Evolutionary conservation across 257 asterid species (phyloP).

Genomic region (Solanum peruvianum): DNA sequence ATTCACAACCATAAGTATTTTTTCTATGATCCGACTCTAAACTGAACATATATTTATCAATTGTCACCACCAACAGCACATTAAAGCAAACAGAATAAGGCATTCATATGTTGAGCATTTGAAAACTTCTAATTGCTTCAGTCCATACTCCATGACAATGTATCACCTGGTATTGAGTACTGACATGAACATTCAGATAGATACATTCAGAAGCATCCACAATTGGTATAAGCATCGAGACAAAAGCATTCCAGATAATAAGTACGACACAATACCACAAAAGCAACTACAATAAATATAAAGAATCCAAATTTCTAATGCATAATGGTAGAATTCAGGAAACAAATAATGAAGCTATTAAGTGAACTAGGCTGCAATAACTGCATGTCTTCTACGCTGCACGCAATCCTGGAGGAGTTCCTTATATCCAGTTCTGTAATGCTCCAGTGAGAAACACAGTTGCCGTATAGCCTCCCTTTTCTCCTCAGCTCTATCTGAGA

Average conservation of each 20-base stretch:
- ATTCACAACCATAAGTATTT: too few relatives aligned
- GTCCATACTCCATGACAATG: background rate
- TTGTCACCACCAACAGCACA: background rate
- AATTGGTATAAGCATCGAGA: background rate
- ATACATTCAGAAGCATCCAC: background rate
- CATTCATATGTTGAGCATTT: background rate
- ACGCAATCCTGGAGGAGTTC: conserved; percentile 34
- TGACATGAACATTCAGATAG: background rate
- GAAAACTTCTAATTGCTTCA: background rate
- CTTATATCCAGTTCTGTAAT: conserved; percentile 50
- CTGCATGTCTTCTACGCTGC: background rate
- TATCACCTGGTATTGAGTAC: background rate
- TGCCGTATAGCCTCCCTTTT: conserved; percentile 92
- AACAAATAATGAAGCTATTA: background rate
- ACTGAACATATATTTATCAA: background rate
- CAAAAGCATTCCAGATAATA: background rate
- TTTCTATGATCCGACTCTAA: background rate
- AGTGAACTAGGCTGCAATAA: conserved; percentile 4
- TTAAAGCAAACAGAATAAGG: background rate
- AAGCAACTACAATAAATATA: background rate
- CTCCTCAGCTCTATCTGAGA: conserved; percentile 54
- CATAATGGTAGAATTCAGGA: background rate
- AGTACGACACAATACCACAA: background rate
- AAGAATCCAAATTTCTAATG: background rate
- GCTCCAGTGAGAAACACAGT: conserved; percentile 65